Conservation (phyloP, 805 yeast species). For the Barnettozyma populi region DNA sequence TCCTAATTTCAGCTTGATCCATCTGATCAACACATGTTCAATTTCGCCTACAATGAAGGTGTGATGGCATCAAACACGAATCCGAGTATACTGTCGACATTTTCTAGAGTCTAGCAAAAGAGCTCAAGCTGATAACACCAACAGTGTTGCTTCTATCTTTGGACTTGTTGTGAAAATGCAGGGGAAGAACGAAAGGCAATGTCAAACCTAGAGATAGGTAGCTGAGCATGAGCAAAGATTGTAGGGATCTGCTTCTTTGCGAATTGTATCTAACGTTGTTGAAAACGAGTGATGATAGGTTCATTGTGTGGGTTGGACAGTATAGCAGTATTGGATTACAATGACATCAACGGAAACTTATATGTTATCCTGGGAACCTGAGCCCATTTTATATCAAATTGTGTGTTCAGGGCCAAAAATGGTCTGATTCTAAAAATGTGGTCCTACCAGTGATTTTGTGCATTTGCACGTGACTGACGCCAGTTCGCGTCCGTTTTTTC, state of each 20-base stretch:
- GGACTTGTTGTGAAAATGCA: constrained; percentile 13
- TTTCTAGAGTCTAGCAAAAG: constrained; percentile 16
- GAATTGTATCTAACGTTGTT: constrained; percentile 18
- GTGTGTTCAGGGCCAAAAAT: constrained; percentile 2
- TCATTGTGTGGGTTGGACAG: constrained; percentile 5
- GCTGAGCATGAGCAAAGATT: constrained; percentile 21
- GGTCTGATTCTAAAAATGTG: constrained; percentile 2
- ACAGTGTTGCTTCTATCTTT: constrained; percentile 7
- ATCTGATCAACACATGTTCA: neutral
- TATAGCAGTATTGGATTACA: neutral
- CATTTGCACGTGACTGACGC: constrained; percentile 12
- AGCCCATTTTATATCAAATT: neutral
- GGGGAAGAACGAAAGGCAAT: constrained; percentile 20
- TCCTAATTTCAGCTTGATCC: neutral
- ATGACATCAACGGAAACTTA: too few relatives aligned
- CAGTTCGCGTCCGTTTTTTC: constrained; percentile 7
- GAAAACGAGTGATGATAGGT: constrained; percentile 11
- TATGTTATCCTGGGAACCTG: neutral
- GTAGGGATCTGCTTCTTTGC: constrained; percentile 9
- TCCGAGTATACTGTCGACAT: neutral
- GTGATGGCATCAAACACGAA: neutral
- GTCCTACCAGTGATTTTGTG: neutral
- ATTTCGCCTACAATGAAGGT: neutral
- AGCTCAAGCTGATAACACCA: constrained; percentile 17
- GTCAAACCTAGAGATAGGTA: constrained; percentile 21